phyloP scores from a whole-genome alignment of 2,329 filamentous ascomycete genomes.

The Ciborinia camelliae region DNA sequence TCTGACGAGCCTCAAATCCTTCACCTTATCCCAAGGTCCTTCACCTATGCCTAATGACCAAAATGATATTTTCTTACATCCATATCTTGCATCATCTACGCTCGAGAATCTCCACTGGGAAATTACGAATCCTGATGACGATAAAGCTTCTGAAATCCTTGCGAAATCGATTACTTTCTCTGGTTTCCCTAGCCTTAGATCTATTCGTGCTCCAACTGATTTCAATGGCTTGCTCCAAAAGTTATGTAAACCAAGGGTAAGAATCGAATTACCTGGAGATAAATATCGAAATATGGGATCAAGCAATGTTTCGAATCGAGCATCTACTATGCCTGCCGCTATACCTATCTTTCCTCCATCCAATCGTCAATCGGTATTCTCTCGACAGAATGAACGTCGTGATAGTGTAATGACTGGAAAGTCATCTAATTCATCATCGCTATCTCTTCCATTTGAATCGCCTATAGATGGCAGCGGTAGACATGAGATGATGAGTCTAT shows the following conservation, averaged over 20 bases:
- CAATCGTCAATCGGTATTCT: conserved; percentile 20
- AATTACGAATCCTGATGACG: conserved; percentile 41
- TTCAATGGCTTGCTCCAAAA: conserved; percentile 66
- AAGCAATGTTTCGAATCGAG: conserved; percentile 28
- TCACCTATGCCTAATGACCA: conserved; percentile 54
- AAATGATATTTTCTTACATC: conserved; percentile 59
- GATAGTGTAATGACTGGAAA: conserved; percentile 14
- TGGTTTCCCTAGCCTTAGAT: conserved; percentile 60
- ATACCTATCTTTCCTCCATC: conserved; percentile 21
- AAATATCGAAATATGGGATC: conserved; percentile 30
- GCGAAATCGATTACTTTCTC: conserved; percentile 58
- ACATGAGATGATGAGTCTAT: conserved; percentile 34
- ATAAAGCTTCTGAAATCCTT: conserved; percentile 58
- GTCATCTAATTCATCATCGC: conserved; percentile 1
- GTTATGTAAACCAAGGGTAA: conserved; percentile 52
- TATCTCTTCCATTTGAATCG: conserved; percentile 8
- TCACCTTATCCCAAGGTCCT: conserved; percentile 54
- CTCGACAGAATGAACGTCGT: conserved; percentile 1
- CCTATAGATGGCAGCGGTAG: conserved; percentile 18
- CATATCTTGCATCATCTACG: conserved; percentile 56
- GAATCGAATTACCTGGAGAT: conserved; percentile 33
- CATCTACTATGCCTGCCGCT: conserved; percentile 23
- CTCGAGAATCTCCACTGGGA: conserved; percentile 61
- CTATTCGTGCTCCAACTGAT: conserved; percentile 64
- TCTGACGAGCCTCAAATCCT: conserved; percentile 46